These are phyloP conservation scores for Fraxinus sp. DNA, from an alignment of 305 asterid genomes.

Conservation along the genomic window DNA sequence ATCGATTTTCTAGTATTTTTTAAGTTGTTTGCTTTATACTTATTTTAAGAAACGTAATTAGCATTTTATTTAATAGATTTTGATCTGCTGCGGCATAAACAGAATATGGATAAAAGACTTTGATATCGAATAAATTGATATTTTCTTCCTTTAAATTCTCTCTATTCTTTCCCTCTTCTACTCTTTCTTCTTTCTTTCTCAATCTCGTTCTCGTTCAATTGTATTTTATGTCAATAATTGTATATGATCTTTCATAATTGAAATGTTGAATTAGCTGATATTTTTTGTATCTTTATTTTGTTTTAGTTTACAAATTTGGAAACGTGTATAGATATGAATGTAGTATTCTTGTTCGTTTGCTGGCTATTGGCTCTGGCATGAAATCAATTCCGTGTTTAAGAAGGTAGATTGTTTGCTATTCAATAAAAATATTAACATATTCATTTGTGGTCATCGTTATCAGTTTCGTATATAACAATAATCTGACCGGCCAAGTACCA, in stretches of 20 bases:
- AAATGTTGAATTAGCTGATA: neutral
- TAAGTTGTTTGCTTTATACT: neutral
- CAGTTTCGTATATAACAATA: slow-evolving; percentile 81
- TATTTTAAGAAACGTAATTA: neutral
- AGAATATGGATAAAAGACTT: neutral
- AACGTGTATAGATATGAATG: neutral
- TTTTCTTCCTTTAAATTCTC: neutral
- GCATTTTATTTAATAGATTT: neutral
- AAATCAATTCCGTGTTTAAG: neutral
- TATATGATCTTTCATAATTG: neutral
- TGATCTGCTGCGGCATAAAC: no score
- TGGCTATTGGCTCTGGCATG: neutral
- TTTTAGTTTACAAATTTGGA: neutral
- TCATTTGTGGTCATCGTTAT: slow-evolving; percentile 9
- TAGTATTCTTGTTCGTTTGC: neutral
- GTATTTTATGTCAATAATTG: neutral
- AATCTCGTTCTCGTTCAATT: neutral
- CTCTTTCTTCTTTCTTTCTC: neutral
- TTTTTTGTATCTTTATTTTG: neutral
- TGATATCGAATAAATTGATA: neutral
- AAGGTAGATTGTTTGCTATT: neutral
- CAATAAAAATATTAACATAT: neutral
- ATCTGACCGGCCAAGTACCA: slow-evolving; percentile 71
- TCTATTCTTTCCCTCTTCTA: neutral
- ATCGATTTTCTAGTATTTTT: neutral